Evolutionary conservation across 2,329 filamentous ascomycete species (phyloP), one percentile per base, ranked within the genome.

Genomic region (Sclerotinia borealis): DNA sequence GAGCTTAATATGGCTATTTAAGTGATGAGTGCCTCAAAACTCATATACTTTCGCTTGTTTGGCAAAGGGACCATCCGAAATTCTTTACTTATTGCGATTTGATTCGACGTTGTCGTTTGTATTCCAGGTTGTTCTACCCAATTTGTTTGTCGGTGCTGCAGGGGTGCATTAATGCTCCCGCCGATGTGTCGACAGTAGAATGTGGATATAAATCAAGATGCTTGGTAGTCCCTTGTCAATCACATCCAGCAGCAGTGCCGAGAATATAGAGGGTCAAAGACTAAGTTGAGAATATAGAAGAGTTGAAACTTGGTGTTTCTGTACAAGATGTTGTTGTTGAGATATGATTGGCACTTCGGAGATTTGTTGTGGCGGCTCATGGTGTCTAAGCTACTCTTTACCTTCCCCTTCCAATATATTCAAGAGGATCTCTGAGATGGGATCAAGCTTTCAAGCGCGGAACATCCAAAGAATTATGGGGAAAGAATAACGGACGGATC

Each of bases 291-390:
- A 34, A 27, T 31, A 51, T 47, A 41, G 39, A 43, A n/a, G 31
- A 45, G 48, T 43, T 61, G 59, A 61, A 61, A 61, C 48, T 31
- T 25, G 36, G 27, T 51, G 36, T 43, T 54, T 34, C 19, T 41
- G 29, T 22, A 34, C 11, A 36, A 52, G 41, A 49, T 13, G 36
- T 34, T n/a, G 45, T 51, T 36, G 36, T 27, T 34, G 5, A 29
- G n/a, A 19, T 19, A 37, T 61, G 41, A 59, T 59, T 59, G 59
- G 59, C 22, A 10, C 29, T n/a, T 36, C 49, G 49, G 59, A 55
- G 9, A 61, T 45, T 55, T 47, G 36, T 55, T 54, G 49, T 55
- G 59, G 54, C 54, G 54, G 39, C 27, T 58, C n/a, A 45, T 41
- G 36, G 49, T 41, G 22, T 29, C n/a, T 43, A 43, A 61, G 59